Evolutionary conservation across 164 flowering plant species (phyloP).

Genomic region (Cinnamomum chago): DNA sequence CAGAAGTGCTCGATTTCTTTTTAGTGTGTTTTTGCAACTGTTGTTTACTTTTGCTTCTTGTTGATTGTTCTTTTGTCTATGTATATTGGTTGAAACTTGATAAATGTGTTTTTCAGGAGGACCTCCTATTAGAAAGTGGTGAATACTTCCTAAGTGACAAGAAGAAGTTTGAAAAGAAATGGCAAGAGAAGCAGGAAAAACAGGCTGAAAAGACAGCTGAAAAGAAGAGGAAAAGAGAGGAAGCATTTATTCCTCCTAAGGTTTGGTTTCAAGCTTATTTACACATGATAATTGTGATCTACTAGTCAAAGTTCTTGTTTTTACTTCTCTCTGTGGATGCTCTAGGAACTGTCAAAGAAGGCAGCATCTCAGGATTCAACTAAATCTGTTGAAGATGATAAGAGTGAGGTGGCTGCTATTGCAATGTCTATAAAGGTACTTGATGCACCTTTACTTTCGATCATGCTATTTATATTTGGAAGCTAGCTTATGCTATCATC

Average conservation of each 20-base stretch:
- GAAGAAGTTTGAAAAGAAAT: constrained; percentile 69
- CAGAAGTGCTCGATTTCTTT: no score
- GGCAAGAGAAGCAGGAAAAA: constrained; percentile 85
- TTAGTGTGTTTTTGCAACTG: background rate
- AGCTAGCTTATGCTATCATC: background rate
- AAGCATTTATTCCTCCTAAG: constrained; percentile 80
- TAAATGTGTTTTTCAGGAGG: constrained; percentile 46
- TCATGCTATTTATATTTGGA: background rate
- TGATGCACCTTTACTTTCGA: background rate
- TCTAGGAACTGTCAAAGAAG: constrained; percentile 48
- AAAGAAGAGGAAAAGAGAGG: constrained; percentile 75
- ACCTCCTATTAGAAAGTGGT: constrained; percentile 76
- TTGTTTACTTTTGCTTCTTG: background rate
- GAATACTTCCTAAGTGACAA: constrained; percentile 79
- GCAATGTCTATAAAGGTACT: constrained; percentile 73
- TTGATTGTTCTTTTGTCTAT: no score
- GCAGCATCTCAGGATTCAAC: constrained; percentile 10
- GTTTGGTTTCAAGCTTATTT: constrained; percentile 24
- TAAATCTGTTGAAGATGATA: constrained; percentile 23
- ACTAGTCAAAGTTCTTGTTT: background rate
- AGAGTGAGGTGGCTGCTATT: constrained; percentile 46
- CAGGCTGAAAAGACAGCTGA: constrained; percentile 83
- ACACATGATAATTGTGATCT: background rate
- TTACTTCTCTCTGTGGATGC: background rate
- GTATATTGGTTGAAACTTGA: background rate